phyloP scores from a whole-genome alignment of 2,329 filamentous ascomycete species.

The Fonsecaea erecta region DNA sequence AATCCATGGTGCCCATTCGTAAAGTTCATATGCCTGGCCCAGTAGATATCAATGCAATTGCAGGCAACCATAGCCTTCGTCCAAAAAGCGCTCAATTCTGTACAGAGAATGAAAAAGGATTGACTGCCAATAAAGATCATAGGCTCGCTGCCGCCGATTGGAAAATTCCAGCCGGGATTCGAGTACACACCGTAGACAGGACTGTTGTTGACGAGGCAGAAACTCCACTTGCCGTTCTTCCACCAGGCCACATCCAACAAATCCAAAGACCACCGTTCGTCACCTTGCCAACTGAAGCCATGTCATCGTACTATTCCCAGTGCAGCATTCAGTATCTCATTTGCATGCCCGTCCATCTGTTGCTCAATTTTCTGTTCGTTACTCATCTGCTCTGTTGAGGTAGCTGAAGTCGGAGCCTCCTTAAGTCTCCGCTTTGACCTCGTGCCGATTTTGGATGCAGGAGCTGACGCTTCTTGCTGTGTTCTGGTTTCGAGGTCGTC shows the following conservation, averaged over 20 bases:
- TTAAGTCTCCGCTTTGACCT: constrained; percentile 26
- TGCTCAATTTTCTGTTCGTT: constrained; percentile 30
- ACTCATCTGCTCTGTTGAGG: constrained; percentile 10
- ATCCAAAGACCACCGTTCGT: background rate
- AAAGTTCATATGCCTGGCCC: background rate
- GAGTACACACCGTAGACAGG: background rate
- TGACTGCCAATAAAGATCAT: background rate
- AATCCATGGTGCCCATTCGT: background rate
- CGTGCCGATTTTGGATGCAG: constrained; percentile 2
- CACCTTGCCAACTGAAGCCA: background rate
- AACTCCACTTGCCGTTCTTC: background rate
- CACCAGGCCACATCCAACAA: background rate
- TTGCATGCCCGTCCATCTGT: constrained; percentile 49
- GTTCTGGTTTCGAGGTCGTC: constrained; percentile 21
- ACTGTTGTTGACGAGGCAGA: background rate
- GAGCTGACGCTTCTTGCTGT: constrained; percentile 11
- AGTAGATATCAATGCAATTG: background rate
- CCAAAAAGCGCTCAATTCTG: background rate
- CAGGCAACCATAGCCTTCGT: background rate
- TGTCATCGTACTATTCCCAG: constrained; percentile 36
- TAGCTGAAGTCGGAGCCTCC: constrained; percentile 10
- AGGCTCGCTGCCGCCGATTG: background rate
- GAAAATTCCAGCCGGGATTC: background rate
- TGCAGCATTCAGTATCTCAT: constrained; percentile 47
- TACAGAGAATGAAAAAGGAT: background rate